Evolutionary conservation across 2,329 filamentous ascomycete species (phyloP).

Genomic region (Ceratocystis alfenasii): DNA sequence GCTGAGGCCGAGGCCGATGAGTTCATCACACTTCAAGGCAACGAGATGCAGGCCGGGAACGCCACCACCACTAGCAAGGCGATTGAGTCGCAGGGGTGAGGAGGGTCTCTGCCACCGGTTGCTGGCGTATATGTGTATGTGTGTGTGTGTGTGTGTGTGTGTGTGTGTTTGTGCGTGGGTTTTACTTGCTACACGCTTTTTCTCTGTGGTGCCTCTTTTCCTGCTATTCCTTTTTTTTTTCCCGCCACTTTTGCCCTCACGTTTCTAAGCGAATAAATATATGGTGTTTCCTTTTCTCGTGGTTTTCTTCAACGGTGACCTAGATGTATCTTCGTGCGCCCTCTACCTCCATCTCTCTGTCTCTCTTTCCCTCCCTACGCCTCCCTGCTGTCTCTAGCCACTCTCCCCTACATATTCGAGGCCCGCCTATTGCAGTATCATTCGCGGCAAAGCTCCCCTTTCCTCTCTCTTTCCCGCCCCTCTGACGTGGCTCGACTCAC

Average conservation of each 20-base stretch:
- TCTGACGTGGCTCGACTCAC: constrained; percentile 11
- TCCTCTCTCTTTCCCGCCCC: neutral
- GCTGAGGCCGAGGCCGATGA: neutral
- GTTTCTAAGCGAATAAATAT: constrained; percentile 9
- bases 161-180: neutral
- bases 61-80: neutral
- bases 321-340: neutral
- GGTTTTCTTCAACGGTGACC: constrained; percentile 1
- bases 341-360: neutral
- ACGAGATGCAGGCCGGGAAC: neutral
- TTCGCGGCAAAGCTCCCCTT: neutral
- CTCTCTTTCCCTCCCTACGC: neutral
- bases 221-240: neutral
- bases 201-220: neutral
- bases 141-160: neutral
- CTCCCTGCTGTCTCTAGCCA: no score
- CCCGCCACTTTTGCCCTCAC: neutral
- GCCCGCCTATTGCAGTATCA: constrained; percentile 1
- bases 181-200: neutral
- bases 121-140: neutral
- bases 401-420: neutral
- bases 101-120: neutral
- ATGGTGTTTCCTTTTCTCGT: constrained; percentile 11
- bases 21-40: neutral
- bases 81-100: neutral